A percentile compares a stretch with the other conserved stretches of the same genome.
These are phyloP conservation scores for Colletotrichum sp. DNA, from an alignment of 2,329 filamentous ascomycete species.

Conservation along the genomic window DNA sequence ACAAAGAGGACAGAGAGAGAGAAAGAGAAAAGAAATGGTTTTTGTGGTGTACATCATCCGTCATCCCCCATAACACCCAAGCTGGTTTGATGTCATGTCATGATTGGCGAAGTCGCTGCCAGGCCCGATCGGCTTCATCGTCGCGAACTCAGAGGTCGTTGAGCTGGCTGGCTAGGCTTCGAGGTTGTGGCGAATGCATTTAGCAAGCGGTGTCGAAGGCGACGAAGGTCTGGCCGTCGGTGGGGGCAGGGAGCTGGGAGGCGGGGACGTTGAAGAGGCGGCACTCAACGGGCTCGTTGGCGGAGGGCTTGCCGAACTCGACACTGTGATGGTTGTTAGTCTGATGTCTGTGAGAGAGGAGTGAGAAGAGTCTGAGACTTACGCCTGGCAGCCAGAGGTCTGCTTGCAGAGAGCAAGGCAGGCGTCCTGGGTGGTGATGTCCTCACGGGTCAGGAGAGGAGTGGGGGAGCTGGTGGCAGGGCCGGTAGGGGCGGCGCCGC, in stretches of 20 bases:
- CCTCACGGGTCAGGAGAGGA: background rate
- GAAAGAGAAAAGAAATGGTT: background rate
- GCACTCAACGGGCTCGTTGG: conserved; percentile 6
- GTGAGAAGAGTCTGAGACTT: background rate
- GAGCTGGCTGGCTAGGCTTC: background rate
- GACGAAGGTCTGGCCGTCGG: conserved; percentile 9
- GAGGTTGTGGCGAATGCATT: background rate
- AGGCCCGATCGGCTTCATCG: background rate
- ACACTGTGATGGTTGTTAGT: background rate
- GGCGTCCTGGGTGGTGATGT: conserved; percentile 6
- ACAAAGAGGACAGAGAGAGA: background rate
- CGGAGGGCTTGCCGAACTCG: conserved; percentile 29
- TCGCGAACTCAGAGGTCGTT: background rate
- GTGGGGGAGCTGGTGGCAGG: background rate
- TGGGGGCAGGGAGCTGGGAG: conserved; percentile 11
- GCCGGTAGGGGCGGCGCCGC: conserved; percentile 11
- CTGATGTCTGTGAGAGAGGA: background rate
- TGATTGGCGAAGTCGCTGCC: background rate
- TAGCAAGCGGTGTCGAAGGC: conserved; percentile 9
- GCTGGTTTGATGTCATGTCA: background rate
- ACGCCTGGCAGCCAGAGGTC: conserved; percentile 27
- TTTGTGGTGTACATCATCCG: background rate
- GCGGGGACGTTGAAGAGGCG: conserved; percentile 9
- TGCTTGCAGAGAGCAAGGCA: conserved; percentile 17
- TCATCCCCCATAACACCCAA: background rate